These are phyloP conservation scores for Calonectria naviculata DNA, from an alignment of 2,329 filamentous ascomycete genomes.

Conservation along the genomic window DNA sequence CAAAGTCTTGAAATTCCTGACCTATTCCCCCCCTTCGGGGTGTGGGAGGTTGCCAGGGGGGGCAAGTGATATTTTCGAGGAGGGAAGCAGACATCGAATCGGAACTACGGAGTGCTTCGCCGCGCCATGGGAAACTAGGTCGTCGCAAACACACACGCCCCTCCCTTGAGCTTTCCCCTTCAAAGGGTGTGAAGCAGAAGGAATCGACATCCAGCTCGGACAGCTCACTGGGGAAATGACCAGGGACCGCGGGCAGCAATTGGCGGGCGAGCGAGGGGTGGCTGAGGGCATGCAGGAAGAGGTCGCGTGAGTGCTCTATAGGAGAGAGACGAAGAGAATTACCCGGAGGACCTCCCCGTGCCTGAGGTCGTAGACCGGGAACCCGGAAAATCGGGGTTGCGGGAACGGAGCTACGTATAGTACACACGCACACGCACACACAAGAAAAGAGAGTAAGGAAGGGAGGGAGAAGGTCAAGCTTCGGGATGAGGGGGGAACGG, in stretches of 20 bases:
- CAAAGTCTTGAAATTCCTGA: not conserved
- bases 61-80: not conserved
- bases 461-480: not conserved
- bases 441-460: not conserved
- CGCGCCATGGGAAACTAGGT: not conserved
- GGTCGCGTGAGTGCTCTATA: slow-evolving; percentile 19
- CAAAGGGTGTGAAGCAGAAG: not conserved
- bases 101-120: not conserved
- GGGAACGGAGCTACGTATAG: not conserved
- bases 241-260: not conserved
- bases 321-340: not conserved
- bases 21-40: too few relatives aligned
- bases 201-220: not conserved
- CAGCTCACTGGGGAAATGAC: not conserved
- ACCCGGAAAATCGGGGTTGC: not conserved
- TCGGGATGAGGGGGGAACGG: not conserved
- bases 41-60: not conserved
- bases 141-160: not conserved
- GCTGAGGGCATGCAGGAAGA: slow-evolving; percentile 12
- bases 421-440: not conserved
- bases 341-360: not conserved
- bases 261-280: not conserved
- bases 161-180: too few relatives aligned
- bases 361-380: not conserved
- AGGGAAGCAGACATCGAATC: not conserved